Conservation (phyloP, 1,139 yeast species). For the Yamadazyma oceani region DNA sequence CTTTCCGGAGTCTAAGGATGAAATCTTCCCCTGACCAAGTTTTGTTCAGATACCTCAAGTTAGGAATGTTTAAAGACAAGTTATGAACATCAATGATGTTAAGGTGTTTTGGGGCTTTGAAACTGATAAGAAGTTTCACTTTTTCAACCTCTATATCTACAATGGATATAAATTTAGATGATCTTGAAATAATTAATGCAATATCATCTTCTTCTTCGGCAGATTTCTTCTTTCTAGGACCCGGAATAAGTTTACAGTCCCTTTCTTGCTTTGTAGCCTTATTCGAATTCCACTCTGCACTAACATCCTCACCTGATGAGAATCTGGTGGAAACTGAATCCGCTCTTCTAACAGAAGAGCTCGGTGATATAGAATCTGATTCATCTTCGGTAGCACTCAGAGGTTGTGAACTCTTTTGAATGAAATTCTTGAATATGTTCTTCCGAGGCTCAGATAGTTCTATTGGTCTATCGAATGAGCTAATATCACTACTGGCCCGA, state of each 20-base stretch:
- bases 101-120: conserved; percentile 70
- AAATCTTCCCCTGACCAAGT: conserved; percentile 82
- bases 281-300: conserved; percentile 1
- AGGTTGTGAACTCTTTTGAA: conserved; percentile 3
- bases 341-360: conserved; percentile 7
- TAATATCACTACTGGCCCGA: conserved; percentile 7
- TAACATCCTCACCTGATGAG: conserved; percentile 14
- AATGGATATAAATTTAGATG: conserved; percentile 65
- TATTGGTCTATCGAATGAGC: conserved; percentile 8
- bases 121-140: conserved; percentile 62
- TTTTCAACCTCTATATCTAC: conserved; percentile 56
- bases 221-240: conserved; percentile 20
- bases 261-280: conserved; percentile 3
- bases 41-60: conserved; percentile 61
- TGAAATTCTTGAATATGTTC: conserved; percentile 14
- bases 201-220: conserved; percentile 21
- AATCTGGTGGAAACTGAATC: conserved; percentile 11
- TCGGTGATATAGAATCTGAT: conserved; percentile 9
- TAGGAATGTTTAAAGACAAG: conserved; percentile 64
- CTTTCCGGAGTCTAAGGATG: conserved; percentile 61
- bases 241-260: conserved; percentile 3
- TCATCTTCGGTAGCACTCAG: conserved; percentile 11
- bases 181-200: conserved; percentile 38
- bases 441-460: conserved; percentile 14
- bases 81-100: conserved; percentile 72